Evolutionary conservation across 805 yeast species (phyloP), one percentile per base, ranked within the genome.

Genomic region (Kluyveromyces nonfermentans): DNA sequence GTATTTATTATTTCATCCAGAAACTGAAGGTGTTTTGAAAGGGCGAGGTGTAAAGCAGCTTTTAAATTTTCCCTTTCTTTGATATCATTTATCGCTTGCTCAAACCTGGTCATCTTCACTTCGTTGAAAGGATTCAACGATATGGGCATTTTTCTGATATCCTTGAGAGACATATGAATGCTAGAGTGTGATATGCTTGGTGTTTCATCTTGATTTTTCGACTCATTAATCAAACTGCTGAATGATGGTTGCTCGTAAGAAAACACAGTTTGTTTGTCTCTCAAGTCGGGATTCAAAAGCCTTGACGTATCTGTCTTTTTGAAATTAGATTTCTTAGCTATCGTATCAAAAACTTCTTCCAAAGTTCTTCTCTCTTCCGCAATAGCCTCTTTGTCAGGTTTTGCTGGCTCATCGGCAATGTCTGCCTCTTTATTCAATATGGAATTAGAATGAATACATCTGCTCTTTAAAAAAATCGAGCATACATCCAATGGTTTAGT

Each of bases 31-130:
- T 54, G 54, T 1, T 60, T 60, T 25, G 48, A 34, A 50, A 61
- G 43, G 5, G 47, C 53, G 9, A 42, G 44, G 6, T 50, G 51
- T 42, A 60, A 44, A n/a, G 51, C 55, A 15, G 46, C 51, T 36
- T 52, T 51, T 22, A 52, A 49, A 32, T 50, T 46, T 28, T 56
- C 54, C 34, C 54, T 56, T 2, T 53, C 49, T 35, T 55, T 54
- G 21, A 57, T 25, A 18, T 43, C 38, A 12, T 42, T 43, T 32
- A 48, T 35, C n/a, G 46, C 50, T 20, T 42, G 30, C 31, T 50
- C 52, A 65, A 50, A 75, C 89, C 2, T 97, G 97, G 58, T 90
- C 97, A 41, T 90, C 68, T 0, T 88, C 94, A 44, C 84, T 69
- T 46, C 87, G 73, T 0, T 96, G 16, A 18, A 28, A 16, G 22